phyloP scores from a whole-genome alignment of 73 alveolate genomes.

The Paramecium pentaurelia region DNA sequence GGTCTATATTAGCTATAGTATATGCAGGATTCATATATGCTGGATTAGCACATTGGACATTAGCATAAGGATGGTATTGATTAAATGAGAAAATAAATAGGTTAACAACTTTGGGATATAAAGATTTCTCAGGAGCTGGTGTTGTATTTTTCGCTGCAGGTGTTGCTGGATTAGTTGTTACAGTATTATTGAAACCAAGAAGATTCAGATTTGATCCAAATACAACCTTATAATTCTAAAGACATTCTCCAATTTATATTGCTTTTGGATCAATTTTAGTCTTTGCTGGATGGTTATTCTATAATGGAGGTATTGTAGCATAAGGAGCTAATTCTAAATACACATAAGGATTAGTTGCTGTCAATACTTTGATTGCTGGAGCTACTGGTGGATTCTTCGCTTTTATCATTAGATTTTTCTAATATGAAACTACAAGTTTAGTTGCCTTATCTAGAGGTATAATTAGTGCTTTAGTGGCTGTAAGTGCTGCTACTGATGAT shows the following conservation, averaged over 20 bases:
- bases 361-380: constrained; percentile 15
- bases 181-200: constrained; percentile 11
- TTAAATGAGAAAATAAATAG: not conserved
- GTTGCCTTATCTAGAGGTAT: constrained; percentile 1
- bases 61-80: not conserved
- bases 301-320: not conserved
- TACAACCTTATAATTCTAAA: not conserved
- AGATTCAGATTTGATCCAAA: constrained; percentile 7
- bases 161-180: not conserved
- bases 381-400: constrained; percentile 26
- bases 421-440: not conserved
- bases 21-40: constrained; percentile 43
- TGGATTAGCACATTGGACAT: not conserved
- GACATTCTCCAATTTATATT: not conserved
- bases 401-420: not conserved
- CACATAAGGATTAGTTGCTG: not conserved
- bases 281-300: not conserved
- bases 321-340: not conserved
- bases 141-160: constrained; percentile 25
- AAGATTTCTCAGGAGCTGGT: constrained; percentile 45
- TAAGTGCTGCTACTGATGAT: not conserved
- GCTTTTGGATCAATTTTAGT: constrained; percentile 8
- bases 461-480: not conserved
- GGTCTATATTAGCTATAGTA: not conserved
- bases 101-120: constrained; percentile 17